These are phyloP conservation scores for Aspergillus sp. DNA, from an alignment of 2,329 filamentous ascomycete genomes.

Conservation along the genomic window DNA sequence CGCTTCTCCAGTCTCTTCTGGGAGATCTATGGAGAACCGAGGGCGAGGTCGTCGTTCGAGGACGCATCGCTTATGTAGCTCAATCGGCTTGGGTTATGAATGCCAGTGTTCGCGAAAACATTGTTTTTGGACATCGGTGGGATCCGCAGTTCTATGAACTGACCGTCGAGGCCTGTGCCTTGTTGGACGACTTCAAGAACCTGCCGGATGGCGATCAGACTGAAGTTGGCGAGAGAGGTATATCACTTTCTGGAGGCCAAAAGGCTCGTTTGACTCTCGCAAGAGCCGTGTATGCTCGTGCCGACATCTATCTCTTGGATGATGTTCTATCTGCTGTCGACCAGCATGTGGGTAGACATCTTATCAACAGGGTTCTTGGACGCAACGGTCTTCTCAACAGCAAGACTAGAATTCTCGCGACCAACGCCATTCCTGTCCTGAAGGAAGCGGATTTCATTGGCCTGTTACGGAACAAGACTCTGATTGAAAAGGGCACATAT, in stretches of 20 bases:
- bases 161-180: constrained; percentile 85
- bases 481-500: constrained; percentile 87
- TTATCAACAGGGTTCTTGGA: constrained; percentile 92
- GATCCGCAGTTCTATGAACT: constrained; percentile 92
- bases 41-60: constrained; percentile 78
- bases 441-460: constrained; percentile 86
- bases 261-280: constrained; percentile 91
- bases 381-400: constrained; percentile 74
- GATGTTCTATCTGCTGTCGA: constrained; percentile 97
- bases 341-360: constrained; percentile 90
- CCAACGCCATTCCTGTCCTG: constrained; percentile 89
- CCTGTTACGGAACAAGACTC: constrained; percentile 75
- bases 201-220: constrained; percentile 96
- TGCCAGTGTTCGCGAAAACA: constrained; percentile 94
- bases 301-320: constrained; percentile 94
- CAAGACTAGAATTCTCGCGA: constrained; percentile 90
- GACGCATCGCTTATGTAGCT: constrained; percentile 83
- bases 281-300: constrained; percentile 89
- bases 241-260: constrained; percentile 92
- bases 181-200: constrained; percentile 85
- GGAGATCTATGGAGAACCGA: constrained; percentile 89
- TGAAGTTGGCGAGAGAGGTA: constrained; percentile 92
- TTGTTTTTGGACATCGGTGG: constrained; percentile 91
- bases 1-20: constrained; percentile 80
- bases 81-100: constrained; percentile 98